phyloP scores from a whole-genome alignment of 306 rosid species.

The Biancaea sappan region DNA sequence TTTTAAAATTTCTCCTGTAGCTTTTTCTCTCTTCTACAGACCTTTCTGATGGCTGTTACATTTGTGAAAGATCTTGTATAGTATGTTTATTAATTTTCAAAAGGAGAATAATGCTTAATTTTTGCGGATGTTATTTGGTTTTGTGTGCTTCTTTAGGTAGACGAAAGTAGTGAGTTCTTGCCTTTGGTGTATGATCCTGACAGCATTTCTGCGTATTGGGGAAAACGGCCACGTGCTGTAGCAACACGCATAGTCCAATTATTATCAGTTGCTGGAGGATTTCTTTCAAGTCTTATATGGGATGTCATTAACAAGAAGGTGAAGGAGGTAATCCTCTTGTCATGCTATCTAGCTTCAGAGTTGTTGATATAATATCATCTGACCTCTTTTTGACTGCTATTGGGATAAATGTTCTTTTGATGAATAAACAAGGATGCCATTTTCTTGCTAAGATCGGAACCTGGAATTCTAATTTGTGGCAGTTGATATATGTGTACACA shows the following conservation, averaged over 20 bases:
- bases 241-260: conserved; percentile 85
- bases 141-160: conserved; percentile 56
- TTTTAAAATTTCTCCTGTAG: not conserved
- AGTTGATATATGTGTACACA: too few species aligned
- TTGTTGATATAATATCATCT: not conserved
- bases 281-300: conserved; percentile 76
- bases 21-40: not conserved
- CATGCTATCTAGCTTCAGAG: not conserved
- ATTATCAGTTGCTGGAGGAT: conserved; percentile 95
- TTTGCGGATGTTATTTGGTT: conserved; percentile 4
- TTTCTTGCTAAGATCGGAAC: too few species aligned
- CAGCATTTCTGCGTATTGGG: conserved; percentile 93
- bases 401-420: too few species aligned
- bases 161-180: conserved; percentile 92
- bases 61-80: not conserved
- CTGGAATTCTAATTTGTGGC: too few species aligned
- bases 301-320: conserved; percentile 86
- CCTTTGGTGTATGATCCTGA: conserved; percentile 88
- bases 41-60: not conserved
- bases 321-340: conserved; percentile 68
- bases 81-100: not conserved
- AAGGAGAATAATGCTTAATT: not conserved
- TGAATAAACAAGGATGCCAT: too few species aligned
- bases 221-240: conserved; percentile 91
- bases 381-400: not conserved